A percentile compares a stretch with the other conserved stretches of the same genome.
These are phyloP conservation scores for Flaveria brownii DNA, from an alignment of 129 eudicot genomes.

Conservation along the genomic window DNA sequence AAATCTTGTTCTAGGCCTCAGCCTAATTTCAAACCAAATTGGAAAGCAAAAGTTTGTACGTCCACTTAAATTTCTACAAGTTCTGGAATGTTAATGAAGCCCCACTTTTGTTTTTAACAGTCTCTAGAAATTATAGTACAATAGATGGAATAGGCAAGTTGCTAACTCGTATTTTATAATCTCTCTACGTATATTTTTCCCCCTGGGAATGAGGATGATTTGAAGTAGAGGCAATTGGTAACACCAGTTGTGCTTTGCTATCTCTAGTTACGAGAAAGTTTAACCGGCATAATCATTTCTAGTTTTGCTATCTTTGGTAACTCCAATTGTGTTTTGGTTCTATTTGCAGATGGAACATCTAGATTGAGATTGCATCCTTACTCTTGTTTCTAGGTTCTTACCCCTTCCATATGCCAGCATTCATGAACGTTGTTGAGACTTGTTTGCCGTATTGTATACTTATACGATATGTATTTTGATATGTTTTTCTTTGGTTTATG, in stretches of 20 bases:
- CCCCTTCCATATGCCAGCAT: slow-evolving; percentile 23
- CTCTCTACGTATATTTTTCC: background rate
- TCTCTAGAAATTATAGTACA: too few species aligned
- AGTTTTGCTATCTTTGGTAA: background rate
- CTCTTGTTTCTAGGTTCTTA: background rate
- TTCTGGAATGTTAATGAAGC: background rate
- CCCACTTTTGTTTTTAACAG: background rate
- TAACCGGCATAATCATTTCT: slow-evolving; percentile 6
- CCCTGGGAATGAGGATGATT: background rate
- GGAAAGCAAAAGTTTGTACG: background rate
- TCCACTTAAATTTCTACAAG: background rate
- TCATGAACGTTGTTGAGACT: slow-evolving; percentile 9
- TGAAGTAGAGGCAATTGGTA: background rate
- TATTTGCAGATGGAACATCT: slow-evolving; percentile 62
- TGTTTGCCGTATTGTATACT: slow-evolving; percentile 15
- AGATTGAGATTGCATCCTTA: slow-evolving; percentile 41
- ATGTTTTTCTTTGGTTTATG: slow-evolving; percentile 11
- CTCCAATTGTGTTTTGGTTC: background rate
- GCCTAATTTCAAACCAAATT: background rate
- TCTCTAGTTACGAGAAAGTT: background rate
- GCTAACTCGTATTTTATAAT: background rate
- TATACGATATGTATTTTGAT: slow-evolving; percentile 27
- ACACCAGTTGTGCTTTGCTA: background rate
- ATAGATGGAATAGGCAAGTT: background rate
- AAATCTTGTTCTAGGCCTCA: background rate